Evolutionary conservation across 306 rosid species (phyloP).

Genomic region (Lathyrus sativus): DNA sequence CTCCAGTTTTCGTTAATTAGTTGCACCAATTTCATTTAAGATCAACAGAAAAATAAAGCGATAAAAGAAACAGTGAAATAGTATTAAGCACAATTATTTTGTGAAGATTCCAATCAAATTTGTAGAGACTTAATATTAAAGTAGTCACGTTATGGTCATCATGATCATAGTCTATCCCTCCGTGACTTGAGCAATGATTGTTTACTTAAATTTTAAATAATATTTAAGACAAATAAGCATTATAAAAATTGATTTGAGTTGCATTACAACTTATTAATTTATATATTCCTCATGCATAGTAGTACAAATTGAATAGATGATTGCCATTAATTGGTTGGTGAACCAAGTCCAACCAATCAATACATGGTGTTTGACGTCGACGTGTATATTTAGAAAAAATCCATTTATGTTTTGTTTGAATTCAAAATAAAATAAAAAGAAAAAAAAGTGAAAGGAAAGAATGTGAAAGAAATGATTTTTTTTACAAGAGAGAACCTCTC

Average conservation of each 20-base stretch:
- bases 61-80: too few species aligned
- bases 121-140: constrained; percentile 26
- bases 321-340: constrained; percentile 37
- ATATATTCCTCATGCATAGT: neutral
- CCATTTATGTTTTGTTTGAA: too few species aligned
- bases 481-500: too few species aligned
- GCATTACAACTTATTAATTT: neutral
- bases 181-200: constrained; percentile 46
- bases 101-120: constrained; percentile 19
- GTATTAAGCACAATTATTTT: neutral
- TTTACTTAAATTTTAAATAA: neutral
- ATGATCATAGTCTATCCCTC: constrained; percentile 47
- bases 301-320: constrained; percentile 34
- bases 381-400: too few species aligned
- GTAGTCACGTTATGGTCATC: constrained; percentile 41
- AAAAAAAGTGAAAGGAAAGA: too few species aligned
- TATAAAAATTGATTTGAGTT: neutral
- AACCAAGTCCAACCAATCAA: constrained; percentile 44
- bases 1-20: constrained; percentile 26
- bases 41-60: too few species aligned
- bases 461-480: too few species aligned
- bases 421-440: too few species aligned
- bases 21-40: constrained; percentile 35
- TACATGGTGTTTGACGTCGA: constrained; percentile 19
- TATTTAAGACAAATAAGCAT: neutral